Base-by-base conservation (phyloP, 148 eudicot species). In the Spergularia marina region DNA sequence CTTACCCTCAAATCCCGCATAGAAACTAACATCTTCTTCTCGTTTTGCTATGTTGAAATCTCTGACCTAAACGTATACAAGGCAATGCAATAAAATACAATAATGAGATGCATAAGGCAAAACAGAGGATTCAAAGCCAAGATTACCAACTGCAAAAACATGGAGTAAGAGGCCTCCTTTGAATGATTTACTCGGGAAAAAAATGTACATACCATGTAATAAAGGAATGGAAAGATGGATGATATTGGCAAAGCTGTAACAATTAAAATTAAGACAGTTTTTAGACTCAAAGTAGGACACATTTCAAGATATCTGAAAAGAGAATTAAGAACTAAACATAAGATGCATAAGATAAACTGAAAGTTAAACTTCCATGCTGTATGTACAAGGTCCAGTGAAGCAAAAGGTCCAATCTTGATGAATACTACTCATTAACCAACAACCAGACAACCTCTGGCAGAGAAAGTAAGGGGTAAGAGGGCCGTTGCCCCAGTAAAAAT, bases 1-100 rank as follows among this genome's bases (percentile, higher is more conserved):
- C 87, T 78, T 68, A 89, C 92, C 92, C 21, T 84, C 76, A 84
- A 79, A 89, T 34, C 92, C 92, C 20, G 87, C 92, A 84, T 89
- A 89, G 74, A 75, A 89, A 77, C 89, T 81, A 77, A 89, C 80
- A 72, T 89, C 92, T 74, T 89, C 92, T 70, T 86, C 92, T 76
- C 81, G 83, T 74, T 83, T 57, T 47, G 92, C 88, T 73, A 89
- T 84, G 65, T 82, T 74, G 69, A 89, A 83, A 70, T 89, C 92
- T 53, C 87, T 83, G 36, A 85, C 59, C 92, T 89, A 69, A 30
- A 58, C 15, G 53, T 74, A 6, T 36, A 44, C 5, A 44, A 44
- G 2, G 49, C 10, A 44, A 44, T 44, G 49, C 10, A 44, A 44
- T 44, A 44, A 0, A 44, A 44, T 44, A 40, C 77, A 65, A 10